Evolutionary conservation across 352 stramenopile species (phyloP), one percentile per base, ranked within the genome.

Genomic region (Pythium brachiatum): DNA sequence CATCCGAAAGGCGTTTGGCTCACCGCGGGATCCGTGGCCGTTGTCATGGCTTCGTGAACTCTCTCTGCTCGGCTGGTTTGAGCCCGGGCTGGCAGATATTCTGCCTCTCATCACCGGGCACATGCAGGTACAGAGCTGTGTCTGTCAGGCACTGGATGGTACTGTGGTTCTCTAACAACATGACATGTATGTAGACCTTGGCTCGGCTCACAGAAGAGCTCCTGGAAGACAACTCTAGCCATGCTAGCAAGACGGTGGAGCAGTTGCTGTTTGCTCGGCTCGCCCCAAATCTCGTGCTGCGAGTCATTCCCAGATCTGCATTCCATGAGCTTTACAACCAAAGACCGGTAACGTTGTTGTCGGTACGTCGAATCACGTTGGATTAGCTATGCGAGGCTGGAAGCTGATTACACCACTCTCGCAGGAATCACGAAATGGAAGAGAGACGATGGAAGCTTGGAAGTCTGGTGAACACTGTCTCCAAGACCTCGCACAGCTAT

Each of bases 191-290:
- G 12, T 38, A 90, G 80, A 72, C 41, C 8, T 55, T 80, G 27
- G 54, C 75, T 2, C 68, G 68, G 2, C 68, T 92, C 25, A 81
- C 46, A 2, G 81, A 90, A 50, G 64, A 70, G 0, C 20, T 86
- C 0, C 51, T 92, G 21, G 64, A 80, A 29, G 74, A 88, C 48
- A 53, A 75, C 12, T 87, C 79, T 3, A 12, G 56, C 13, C 60
- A 58, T 5, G 60, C 76, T 1, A 53, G 64, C 11, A 66, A 58
- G 44, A 60, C 61, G 7, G 69, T 87, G 20, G 79, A 89, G 51
- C 62, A 56, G 3, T 60, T 92, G 3, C 58, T 92, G 23, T 92
- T 92, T 72, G 73, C 74, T 27, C 71, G 78, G 4, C 64, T 92
- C 5, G 77, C 79, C 3, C 81, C 83, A 0, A 70, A 87, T 21